Percentiles rank a stretch among this genome's conserved stretches.
Evolutionary conservation across 2,329 filamentous ascomycete genomes (phyloP).

Genomic region (Hypoxylon sp.): DNA sequence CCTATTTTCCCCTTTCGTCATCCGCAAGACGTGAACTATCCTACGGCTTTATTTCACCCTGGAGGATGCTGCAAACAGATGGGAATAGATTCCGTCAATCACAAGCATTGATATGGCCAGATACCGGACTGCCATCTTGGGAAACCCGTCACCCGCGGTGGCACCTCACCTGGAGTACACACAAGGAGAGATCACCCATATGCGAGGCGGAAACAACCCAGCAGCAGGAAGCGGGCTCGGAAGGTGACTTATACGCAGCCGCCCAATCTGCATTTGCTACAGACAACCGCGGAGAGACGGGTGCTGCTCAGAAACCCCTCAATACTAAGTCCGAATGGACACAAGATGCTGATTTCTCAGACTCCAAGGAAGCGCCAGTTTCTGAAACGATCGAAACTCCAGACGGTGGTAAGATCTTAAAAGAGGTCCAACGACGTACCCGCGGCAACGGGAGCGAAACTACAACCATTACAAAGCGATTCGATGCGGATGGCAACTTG

Average conservation of each 20-base stretch:
- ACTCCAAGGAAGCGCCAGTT: slow-evolving; percentile 11
- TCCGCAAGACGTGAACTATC: slow-evolving; percentile 18
- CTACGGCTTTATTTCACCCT: slow-evolving; percentile 19
- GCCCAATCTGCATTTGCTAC: slow-evolving; percentile 27
- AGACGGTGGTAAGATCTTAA: slow-evolving; percentile 45
- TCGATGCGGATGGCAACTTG: slow-evolving; percentile 44
- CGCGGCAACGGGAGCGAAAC: slow-evolving; percentile 28
- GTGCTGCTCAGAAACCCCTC: background rate
- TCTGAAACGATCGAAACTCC: slow-evolving; percentile 32
- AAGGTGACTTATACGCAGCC: slow-evolving; percentile 39
- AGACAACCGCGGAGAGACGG: background rate
- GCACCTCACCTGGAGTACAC: background rate
- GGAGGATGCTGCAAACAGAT: slow-evolving; percentile 8
- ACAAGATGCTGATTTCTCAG: background rate
- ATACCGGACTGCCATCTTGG: slow-evolving; percentile 7
- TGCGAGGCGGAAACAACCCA: slow-evolving; percentile 13
- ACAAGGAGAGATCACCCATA: background rate
- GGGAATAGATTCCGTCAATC: slow-evolving; percentile 23
- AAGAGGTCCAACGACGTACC: slow-evolving; percentile 29
- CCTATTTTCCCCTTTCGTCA: slow-evolving; percentile 48
- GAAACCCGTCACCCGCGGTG: slow-evolving; percentile 2
- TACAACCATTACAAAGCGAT: slow-evolving; percentile 36
- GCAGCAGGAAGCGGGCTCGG: slow-evolving; percentile 24
- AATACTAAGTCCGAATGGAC: background rate
- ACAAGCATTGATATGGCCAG: slow-evolving; percentile 7